These are phyloP conservation scores for Monilinia fructigena DNA, from an alignment of 2,329 filamentous ascomycete species.

Conservation along the genomic window DNA sequence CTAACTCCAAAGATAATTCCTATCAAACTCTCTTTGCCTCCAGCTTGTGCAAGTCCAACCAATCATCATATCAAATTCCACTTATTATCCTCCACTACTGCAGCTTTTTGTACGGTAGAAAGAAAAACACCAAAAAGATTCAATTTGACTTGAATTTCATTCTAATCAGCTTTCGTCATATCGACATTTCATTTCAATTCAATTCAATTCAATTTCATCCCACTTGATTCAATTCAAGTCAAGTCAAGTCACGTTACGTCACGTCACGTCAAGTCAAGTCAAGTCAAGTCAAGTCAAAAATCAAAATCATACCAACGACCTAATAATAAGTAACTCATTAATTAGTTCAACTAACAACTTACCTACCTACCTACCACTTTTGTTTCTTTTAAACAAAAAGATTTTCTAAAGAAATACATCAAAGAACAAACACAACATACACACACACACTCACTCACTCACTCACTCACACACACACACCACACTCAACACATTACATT, in stretches of 20 bases:
- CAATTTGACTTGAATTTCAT: not conserved
- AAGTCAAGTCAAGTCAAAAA: no score
- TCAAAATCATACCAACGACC: no score
- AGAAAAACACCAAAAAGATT: not conserved
- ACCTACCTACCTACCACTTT: not conserved
- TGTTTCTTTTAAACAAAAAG: conserved; percentile 6
- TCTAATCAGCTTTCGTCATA: conserved; percentile 13
- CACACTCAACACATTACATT: not conserved
- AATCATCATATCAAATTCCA: conserved; percentile 6
- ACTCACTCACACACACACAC: no score
- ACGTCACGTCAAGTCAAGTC: no score
- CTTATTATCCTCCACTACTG: conserved; percentile 5
- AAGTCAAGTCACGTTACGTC: no score
- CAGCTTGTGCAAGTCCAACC: not conserved
- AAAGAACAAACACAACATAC: not conserved
- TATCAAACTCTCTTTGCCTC: not conserved
- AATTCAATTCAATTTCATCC: not conserved
- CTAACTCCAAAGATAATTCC: not conserved
- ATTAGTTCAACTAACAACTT: no score
- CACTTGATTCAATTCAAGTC: no score
- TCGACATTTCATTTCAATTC: conserved; percentile 4
- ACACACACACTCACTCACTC: not conserved
- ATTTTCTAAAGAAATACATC: not conserved
- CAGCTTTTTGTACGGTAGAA: not conserved
- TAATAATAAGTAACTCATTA: no score